phyloP scores from a whole-genome alignment of 2,329 filamentous ascomycete genomes.

The Coleophoma cylindrospora region DNA sequence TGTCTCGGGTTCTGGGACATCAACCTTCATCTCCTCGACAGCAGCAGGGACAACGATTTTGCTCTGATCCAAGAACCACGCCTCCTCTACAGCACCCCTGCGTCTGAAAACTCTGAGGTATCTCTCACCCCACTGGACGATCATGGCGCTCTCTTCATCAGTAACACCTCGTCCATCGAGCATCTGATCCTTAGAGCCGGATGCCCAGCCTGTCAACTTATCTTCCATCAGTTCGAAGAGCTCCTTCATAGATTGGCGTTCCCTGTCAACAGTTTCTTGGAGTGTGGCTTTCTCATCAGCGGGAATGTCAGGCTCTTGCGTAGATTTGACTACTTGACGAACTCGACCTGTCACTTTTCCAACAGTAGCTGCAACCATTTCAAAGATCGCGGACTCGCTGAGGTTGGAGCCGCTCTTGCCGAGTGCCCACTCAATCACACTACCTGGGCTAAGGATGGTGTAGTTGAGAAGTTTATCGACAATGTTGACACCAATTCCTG shows the following conservation, averaged over 20 bases:
- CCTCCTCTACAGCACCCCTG: conserved; percentile 80
- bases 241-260: conserved; percentile 69
- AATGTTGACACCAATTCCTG: conserved; percentile 86
- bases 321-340: conserved; percentile 68
- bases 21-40: conserved; percentile 2
- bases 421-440: conserved; percentile 87
- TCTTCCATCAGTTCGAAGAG: conserved; percentile 82
- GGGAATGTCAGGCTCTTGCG: conserved; percentile 49
- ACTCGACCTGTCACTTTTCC: conserved; percentile 85
- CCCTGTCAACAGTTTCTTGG: conserved; percentile 62
- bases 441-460: conserved; percentile 80
- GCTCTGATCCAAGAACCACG: conserved; percentile 41
- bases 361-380: conserved; percentile 85
- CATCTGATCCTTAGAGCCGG: conserved; percentile 67
- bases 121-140: conserved; percentile 75
- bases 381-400: conserved; percentile 73
- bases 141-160: conserved; percentile 55
- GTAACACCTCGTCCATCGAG: conserved; percentile 62
- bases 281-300: conserved; percentile 41
- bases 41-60: conserved; percentile 13
- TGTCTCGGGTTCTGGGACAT: background rate
- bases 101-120: conserved; percentile 85
- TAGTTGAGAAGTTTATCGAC: conserved; percentile 97
- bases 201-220: conserved; percentile 65
- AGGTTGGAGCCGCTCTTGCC: conserved; percentile 57